Percentiles rank a stretch among this genome's conserved stretches.
These are phyloP conservation scores for Ophioceras dolichostomum DNA, from an alignment of 2,329 filamentous ascomycete species.

Conservation along the genomic window DNA sequence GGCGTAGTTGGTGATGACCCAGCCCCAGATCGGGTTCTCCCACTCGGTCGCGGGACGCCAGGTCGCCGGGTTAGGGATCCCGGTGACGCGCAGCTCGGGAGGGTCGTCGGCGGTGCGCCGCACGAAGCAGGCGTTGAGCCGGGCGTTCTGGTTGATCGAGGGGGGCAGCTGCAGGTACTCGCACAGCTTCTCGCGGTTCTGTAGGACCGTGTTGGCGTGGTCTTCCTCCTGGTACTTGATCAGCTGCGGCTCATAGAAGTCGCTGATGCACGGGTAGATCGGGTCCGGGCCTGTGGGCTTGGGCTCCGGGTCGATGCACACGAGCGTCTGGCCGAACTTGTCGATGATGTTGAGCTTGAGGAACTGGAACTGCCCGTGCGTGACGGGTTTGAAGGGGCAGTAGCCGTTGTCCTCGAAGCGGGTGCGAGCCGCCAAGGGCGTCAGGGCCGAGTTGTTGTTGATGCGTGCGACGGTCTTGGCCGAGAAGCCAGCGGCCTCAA, in stretches of 20 bases:
- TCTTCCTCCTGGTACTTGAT: slow-evolving; percentile 5
- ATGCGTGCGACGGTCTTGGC: not conserved
- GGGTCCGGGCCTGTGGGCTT: slow-evolving; percentile 2
- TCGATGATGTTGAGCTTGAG: slow-evolving; percentile 34
- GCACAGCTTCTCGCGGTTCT: slow-evolving; percentile 9
- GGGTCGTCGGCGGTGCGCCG: slow-evolving; percentile 1
- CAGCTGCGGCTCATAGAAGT: slow-evolving; percentile 18
- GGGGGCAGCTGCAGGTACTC: slow-evolving; percentile 26
- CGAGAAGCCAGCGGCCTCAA: not conserved
- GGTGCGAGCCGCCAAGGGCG: slow-evolving; percentile 20
- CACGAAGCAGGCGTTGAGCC: slow-evolving; percentile 23
- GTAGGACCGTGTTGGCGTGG: slow-evolving; percentile 12
- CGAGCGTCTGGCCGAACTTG: slow-evolving; percentile 31
- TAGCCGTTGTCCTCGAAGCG: slow-evolving; percentile 9
- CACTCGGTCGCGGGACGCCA: slow-evolving; percentile 17
- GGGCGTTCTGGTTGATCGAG: slow-evolving; percentile 23
- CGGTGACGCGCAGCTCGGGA: not conserved
- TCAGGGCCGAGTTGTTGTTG: slow-evolving; percentile 10
- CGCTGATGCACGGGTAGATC: slow-evolving; percentile 21
- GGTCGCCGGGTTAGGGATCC: not conserved
- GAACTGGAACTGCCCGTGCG: slow-evolving; percentile 33
- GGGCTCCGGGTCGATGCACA: slow-evolving; percentile 17
- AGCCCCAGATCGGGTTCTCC: slow-evolving; percentile 28
- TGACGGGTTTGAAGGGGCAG: slow-evolving; percentile 29
- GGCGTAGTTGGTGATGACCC: slow-evolving; percentile 27